These are phyloP conservation scores for Ormosia semicastrata DNA, from an alignment of 306 rosid species.

Conservation along the genomic window DNA sequence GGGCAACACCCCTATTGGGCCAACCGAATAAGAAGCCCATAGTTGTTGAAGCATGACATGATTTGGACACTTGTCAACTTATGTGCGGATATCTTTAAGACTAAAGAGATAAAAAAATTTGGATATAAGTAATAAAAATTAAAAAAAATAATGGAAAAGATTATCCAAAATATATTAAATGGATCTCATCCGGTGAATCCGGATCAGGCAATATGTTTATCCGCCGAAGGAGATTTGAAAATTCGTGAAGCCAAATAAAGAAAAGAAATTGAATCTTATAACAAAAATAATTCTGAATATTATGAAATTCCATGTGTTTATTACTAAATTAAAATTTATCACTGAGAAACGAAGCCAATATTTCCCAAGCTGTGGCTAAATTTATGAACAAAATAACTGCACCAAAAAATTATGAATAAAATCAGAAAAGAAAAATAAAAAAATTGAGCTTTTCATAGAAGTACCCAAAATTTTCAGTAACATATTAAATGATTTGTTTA, in stretches of 20 bases:
- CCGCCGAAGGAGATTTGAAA: background rate
- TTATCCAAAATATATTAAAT: background rate
- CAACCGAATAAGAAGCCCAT: conserved; percentile 4
- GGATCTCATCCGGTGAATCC: conserved; percentile 4
- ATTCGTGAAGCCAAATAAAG: background rate
- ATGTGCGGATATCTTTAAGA: background rate
- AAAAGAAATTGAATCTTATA: too few relatives aligned
- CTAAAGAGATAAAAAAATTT: background rate
- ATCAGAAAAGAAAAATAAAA: too few relatives aligned
- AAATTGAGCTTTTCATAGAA: background rate
- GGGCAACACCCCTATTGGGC: background rate
- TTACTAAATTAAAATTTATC: too few relatives aligned
- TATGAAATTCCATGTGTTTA: too few relatives aligned
- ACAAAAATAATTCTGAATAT: too few relatives aligned
- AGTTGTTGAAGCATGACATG: conserved; percentile 4
- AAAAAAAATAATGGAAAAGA: background rate
- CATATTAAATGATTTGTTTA: too few relatives aligned
- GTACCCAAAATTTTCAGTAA: background rate
- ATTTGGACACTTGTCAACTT: conserved; percentile 23
- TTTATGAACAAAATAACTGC: too few relatives aligned
- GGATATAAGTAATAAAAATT: background rate
- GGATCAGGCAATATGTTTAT: conserved; percentile 13
- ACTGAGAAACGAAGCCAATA: too few relatives aligned
- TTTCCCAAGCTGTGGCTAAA: too few relatives aligned
- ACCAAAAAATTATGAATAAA: too few relatives aligned